Evolutionary conservation across 805 yeast species (phyloP).

Genomic region (Schwanniomyces yamadae): DNA sequence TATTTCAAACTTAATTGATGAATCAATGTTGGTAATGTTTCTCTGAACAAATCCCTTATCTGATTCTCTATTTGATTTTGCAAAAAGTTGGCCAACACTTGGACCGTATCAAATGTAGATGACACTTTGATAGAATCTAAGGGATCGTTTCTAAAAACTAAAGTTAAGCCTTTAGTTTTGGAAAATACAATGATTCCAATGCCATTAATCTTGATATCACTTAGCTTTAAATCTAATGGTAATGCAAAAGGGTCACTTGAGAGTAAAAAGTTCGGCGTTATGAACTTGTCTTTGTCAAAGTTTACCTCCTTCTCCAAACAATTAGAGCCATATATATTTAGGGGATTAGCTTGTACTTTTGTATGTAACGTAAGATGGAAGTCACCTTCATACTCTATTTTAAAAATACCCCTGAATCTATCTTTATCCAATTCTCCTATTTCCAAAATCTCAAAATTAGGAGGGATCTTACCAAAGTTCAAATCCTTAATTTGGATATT

Average conservation of each 20-base stretch:
- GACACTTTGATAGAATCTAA: constrained; percentile 77
- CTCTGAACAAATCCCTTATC: constrained; percentile 76
- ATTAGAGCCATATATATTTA: constrained; percentile 61
- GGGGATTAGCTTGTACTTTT: constrained; percentile 80
- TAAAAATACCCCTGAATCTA: constrained; percentile 78
- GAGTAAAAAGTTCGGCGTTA: constrained; percentile 64
- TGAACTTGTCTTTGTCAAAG: constrained; percentile 40
- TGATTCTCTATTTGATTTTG: constrained; percentile 82
- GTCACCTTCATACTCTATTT: constrained; percentile 72
- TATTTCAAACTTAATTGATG: constrained; percentile 72
- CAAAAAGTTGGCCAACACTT: constrained; percentile 77
- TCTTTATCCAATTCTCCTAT: constrained; percentile 79
- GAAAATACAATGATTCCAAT: constrained; percentile 83
- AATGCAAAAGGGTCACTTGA: constrained; percentile 69
- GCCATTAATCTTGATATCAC: constrained; percentile 71
- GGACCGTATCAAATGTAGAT: constrained; percentile 83
- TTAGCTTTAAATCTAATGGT: constrained; percentile 73
- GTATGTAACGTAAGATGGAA: constrained; percentile 74
- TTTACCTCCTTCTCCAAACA: constrained; percentile 34
- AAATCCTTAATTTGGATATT: constrained; percentile 66
- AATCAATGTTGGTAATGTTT: constrained; percentile 76
- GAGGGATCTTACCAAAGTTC: constrained; percentile 72
- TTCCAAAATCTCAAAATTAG: constrained; percentile 73
- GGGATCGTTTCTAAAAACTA: constrained; percentile 88
- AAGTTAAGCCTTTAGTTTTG: constrained; percentile 76